These are phyloP conservation scores for Centrapalus pauciflorus DNA, from an alignment of 129 eudicot genomes.

Conservation along the genomic window DNA sequence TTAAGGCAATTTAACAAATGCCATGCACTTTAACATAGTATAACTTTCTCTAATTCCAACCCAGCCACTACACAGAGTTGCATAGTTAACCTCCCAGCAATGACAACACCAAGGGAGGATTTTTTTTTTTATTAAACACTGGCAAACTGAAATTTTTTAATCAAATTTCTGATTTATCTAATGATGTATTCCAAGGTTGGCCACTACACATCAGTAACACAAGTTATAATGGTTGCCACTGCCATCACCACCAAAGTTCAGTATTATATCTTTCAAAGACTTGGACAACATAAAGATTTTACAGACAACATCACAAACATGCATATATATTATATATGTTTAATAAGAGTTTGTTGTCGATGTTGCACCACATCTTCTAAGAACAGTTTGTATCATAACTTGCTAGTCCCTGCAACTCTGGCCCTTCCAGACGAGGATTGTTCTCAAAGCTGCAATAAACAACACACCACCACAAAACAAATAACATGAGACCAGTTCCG, in stretches of 20 bases:
- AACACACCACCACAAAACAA: not conserved
- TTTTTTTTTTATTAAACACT: too few relatives aligned
- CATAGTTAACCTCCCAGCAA: too few relatives aligned
- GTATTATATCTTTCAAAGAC: conserved; percentile 11
- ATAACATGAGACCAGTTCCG: too few relatives aligned
- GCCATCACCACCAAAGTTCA: conserved; percentile 12
- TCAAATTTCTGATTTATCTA: too few relatives aligned
- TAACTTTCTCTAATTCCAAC: too few relatives aligned
- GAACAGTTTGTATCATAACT: conserved; percentile 84
- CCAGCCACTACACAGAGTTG: too few relatives aligned
- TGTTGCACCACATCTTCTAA: conserved; percentile 24
- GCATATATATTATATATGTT: conserved; percentile 10
- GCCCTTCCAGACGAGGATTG: conserved; percentile 96
- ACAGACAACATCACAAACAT: conserved; percentile 28
- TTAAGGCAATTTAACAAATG: too few relatives aligned
- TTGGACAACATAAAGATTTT: conserved; percentile 22
- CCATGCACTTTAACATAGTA: too few relatives aligned
- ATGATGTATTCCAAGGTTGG: too few relatives aligned
- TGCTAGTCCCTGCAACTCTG: conserved; percentile 89
- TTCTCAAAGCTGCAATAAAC: conserved; percentile 75
- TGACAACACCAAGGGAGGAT: too few relatives aligned
- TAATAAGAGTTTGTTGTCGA: conserved; percentile 23
- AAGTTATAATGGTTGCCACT: conserved; percentile 18
- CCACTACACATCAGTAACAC: too few relatives aligned
- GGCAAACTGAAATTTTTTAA: too few relatives aligned